A percentile compares a stretch with the other conserved stretches of the same genome.
Conservation (phyloP, 148 eudicot genomes). For the Vaccinium vitisidaea region DNA sequence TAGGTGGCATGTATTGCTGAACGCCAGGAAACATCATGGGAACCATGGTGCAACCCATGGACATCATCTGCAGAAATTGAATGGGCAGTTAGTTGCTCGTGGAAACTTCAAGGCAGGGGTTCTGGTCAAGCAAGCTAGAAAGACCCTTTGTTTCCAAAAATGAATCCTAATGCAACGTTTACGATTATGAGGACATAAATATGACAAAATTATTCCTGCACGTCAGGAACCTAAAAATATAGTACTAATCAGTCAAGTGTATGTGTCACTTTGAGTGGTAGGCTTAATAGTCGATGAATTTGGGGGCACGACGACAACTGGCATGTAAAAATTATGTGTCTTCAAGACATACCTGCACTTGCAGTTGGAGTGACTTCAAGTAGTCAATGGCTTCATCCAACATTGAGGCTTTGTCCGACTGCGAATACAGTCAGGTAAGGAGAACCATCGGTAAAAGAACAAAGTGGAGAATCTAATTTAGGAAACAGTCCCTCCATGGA, state of each 20-base stretch:
- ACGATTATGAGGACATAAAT: neutral
- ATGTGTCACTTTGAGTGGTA: neutral
- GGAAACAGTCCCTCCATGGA: neutral
- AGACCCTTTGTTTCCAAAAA: neutral
- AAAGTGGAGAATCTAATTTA: neutral
- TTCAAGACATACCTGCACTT: conserved; percentile 63
- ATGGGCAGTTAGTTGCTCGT: neutral
- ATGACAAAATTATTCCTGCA: neutral
- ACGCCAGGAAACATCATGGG: conserved; percentile 84
- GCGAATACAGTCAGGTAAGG: conserved; percentile 17
- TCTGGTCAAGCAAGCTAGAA: neutral
- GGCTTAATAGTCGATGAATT: neutral
- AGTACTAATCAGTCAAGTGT: neutral
- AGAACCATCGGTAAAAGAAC: neutral
- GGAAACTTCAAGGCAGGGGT: neutral
- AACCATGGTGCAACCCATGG: conserved; percentile 79
- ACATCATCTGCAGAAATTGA: conserved; percentile 29
- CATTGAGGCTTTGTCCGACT: conserved; percentile 90
- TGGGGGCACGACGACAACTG: neutral
- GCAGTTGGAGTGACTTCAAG: conserved; percentile 69
- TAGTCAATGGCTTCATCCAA: conserved; percentile 88
- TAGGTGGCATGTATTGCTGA: conserved; percentile 64
- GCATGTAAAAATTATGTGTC: neutral
- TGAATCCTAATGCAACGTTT: neutral
- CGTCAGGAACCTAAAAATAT: neutral